Evolutionary conservation across 257 asterid species (phyloP).

Genomic region (Solanum arcanum): DNA sequence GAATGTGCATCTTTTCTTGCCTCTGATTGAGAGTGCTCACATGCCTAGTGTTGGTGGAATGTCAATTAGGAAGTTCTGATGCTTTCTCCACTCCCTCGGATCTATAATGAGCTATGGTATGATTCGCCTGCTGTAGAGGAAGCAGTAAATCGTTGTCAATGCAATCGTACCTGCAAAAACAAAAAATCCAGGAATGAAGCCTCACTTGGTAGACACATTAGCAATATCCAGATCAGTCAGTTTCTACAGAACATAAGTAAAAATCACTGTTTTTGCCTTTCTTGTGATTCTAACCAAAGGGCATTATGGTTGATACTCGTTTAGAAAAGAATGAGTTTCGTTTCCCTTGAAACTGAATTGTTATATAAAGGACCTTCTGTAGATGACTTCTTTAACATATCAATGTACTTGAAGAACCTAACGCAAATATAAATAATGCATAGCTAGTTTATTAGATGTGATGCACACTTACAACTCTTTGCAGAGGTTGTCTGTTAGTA

Average conservation of each 20-base stretch:
- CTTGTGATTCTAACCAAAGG: not conserved
- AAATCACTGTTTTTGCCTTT: not conserved
- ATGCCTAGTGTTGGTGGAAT: not conserved
- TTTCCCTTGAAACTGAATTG: not conserved
- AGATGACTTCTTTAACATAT: not conserved
- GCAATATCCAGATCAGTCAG: not conserved
- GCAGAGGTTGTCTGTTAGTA: constrained; percentile 25
- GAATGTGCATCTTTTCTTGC: not conserved
- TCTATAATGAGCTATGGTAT: constrained; percentile 33
- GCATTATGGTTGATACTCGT: not conserved
- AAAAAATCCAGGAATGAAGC: not conserved
- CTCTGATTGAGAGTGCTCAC: not conserved
- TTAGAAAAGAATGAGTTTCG: not conserved
- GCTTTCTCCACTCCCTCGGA: constrained; percentile 36
- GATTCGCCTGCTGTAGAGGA: constrained; percentile 19
- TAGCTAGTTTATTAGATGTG: not conserved
- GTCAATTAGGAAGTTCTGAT: constrained; percentile 18
- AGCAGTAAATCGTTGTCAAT: constrained; percentile 39
- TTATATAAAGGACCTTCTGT: not conserved
- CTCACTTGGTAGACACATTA: not conserved
- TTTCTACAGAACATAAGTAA: not conserved
- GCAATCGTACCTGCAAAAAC: constrained; percentile 42
- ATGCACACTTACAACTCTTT: not conserved
- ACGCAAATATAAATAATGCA: not conserved
- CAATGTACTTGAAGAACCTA: not conserved